Percentiles rank a stretch among this genome's conserved stretches.
phyloP scores from a whole-genome alignment of 192 early-diverging fungal species.

The Jimgerdemannia flammicorona region DNA sequence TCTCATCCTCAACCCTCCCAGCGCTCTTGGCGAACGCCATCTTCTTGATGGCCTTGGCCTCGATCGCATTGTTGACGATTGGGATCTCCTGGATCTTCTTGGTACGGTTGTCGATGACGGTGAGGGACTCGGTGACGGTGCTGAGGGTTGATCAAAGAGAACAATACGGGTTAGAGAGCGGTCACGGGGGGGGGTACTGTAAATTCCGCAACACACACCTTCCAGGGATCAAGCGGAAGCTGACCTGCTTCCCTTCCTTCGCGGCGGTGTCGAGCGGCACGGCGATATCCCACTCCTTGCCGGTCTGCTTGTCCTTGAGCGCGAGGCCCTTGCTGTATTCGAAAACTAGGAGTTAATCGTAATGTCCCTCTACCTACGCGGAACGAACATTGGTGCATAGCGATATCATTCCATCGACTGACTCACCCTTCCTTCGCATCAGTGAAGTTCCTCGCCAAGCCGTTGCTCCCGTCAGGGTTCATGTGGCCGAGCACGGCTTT shows the following conservation, averaged over 20 bases:
- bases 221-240: not conserved
- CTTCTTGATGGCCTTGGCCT: constrained; percentile 34
- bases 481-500: not conserved
- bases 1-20: constrained; percentile 20
- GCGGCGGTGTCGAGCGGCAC: not conserved
- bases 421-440: not conserved
- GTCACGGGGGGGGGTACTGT: too few relatives aligned
- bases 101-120: constrained; percentile 64
- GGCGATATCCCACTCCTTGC: not conserved
- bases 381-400: too few relatives aligned
- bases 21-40: constrained; percentile 4
- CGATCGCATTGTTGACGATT: constrained; percentile 44
- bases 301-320: not conserved
- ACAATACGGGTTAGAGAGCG: not conserved
- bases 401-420: too few relatives aligned
- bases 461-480: not conserved
- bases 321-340: not conserved
- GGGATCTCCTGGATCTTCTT: constrained; percentile 53
- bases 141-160: constrained; percentile 8
- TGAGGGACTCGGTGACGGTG: constrained; percentile 42
- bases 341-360: too few relatives aligned
- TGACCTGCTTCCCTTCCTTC: not conserved
- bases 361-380: too few relatives aligned
- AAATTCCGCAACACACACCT: not conserved
- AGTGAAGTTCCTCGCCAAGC: not conserved